Evolutionary conservation across 495 filamentous ascomycete genomes (phyloP), one percentile per base, ranked within the genome.

Genomic region (Talaromyces adpressus): DNA sequence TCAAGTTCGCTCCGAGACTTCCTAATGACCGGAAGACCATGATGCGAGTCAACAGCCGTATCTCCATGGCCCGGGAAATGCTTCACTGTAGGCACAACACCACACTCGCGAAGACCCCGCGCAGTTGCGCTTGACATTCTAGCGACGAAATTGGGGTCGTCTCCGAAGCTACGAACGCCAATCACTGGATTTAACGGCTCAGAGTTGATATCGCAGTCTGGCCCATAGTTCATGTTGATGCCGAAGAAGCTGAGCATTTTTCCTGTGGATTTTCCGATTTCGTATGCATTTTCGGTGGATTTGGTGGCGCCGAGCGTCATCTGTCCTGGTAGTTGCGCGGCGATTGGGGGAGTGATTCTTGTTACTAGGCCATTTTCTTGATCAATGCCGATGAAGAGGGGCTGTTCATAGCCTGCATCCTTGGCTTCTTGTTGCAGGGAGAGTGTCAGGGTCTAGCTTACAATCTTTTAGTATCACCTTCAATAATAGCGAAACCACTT

Each of bases 61-160:
- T 78, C 77, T 8, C 77, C 77, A 65, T 79, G 77, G 0, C 77
- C 77, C 1, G 77, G 77, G 29, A 79, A 79, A 68, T 79, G 77
- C 64, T 79, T 79, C 6, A 76, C 72, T 41, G 73, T 75, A 9
- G 77, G 75, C 8, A 79, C 65, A 18, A 79, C 66, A 18, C 73
- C 75, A 52, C 69, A 56, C 57, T 79, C 73, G 30, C 77, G 70
- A 41, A 77, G 69, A 22, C 77, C 77, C 12, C 64, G 68, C 30
- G 75, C 73, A 16, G 70, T 62, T 6, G 74, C 77, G 45, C 73
- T 72, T 16, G 75, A 69, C 41, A 79, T 74, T 22, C 71, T 70
- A 27, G 74, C 73, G 29, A 78, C 75, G 54, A 75, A 71, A 7
- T 77, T 72, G 0, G 77, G 75, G 30, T 78, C 66, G 63, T 79